phyloP scores from a whole-genome alignment of 306 rosid genomes.

The Casuarina cunninghamiana region DNA sequence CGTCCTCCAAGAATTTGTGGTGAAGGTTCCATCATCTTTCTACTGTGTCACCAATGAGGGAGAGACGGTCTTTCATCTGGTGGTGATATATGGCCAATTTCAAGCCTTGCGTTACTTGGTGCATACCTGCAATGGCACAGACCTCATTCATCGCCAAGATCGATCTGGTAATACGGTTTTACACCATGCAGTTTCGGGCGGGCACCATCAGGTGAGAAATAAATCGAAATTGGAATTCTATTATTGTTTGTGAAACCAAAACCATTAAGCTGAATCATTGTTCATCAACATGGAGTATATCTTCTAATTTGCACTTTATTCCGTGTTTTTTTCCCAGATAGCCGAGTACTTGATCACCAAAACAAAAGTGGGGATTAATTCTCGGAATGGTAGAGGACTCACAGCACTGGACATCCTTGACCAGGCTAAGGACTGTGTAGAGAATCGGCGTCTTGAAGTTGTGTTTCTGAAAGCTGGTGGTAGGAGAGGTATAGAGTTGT shows the following conservation, averaged over 20 bases:
- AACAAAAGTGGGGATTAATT: constrained; percentile 50
- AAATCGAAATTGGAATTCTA: no score
- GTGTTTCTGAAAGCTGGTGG: constrained; percentile 51
- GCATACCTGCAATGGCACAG: constrained; percentile 38
- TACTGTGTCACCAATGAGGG: constrained; percentile 51
- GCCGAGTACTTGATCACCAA: constrained; percentile 61
- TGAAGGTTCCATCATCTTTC: constrained; percentile 43
- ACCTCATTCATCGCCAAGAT: constrained; percentile 49
- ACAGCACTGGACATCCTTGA: constrained; percentile 64
- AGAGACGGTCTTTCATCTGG: constrained; percentile 69
- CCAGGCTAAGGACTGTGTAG: constrained; percentile 41
- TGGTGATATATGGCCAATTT: constrained; percentile 52
- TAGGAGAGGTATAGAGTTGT: constrained; percentile 36
- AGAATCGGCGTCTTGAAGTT: constrained; percentile 39
- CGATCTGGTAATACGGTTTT: constrained; percentile 53
- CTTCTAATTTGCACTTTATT: neutral
- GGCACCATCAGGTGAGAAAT: constrained; percentile 54
- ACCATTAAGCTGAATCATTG: no score
- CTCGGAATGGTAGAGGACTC: constrained; percentile 43
- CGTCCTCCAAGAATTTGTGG: constrained; percentile 50
- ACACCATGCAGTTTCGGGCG: constrained; percentile 58
- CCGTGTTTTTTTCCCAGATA: constrained; percentile 39
- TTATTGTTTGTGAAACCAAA: no score
- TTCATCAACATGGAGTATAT: no score
- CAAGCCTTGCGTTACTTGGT: constrained; percentile 56